These are phyloP conservation scores for Chaetomium sp. DNA, from an alignment of 2,329 filamentous ascomycete species.

Conservation along the genomic window DNA sequence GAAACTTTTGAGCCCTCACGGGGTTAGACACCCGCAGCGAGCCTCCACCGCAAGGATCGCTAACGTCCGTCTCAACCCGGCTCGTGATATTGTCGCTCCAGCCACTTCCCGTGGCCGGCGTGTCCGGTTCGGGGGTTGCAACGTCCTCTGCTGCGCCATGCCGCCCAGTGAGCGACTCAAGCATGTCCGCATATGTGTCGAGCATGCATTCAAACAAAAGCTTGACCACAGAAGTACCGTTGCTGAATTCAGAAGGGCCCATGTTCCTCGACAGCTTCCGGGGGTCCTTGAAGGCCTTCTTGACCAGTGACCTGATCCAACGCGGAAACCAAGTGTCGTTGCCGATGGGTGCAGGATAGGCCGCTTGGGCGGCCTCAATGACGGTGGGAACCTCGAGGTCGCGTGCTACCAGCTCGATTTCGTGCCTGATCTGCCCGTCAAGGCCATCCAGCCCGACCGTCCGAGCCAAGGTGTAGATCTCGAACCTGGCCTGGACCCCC, in stretches of 20 bases:
- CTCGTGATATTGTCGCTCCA: background rate
- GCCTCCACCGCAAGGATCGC: background rate
- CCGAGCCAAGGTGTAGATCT: constrained; percentile 24
- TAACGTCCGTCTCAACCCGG: background rate
- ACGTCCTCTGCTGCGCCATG: background rate
- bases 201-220: constrained; percentile 23
- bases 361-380: constrained; percentile 24
- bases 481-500: constrained; percentile 22
- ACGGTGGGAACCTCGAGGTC: constrained; percentile 23
- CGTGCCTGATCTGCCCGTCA: constrained; percentile 16
- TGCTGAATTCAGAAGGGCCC: background rate
- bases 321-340: constrained; percentile 28
- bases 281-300: constrained; percentile 22
- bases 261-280: background rate
- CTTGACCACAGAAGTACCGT: constrained; percentile 15
- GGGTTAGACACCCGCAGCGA: background rate
- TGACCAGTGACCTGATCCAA: constrained; percentile 21
- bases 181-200: constrained; percentile 25
- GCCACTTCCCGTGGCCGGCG: background rate
- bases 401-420: constrained; percentile 8
- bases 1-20: background rate
- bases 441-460: constrained; percentile 22
- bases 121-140: background rate
- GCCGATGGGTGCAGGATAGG: constrained; percentile 20
- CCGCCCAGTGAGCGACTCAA: background rate